Evolutionary conservation across 2,329 filamentous ascomycete genomes (phyloP).

Genomic region (Basipetospora chlamydospora): DNA sequence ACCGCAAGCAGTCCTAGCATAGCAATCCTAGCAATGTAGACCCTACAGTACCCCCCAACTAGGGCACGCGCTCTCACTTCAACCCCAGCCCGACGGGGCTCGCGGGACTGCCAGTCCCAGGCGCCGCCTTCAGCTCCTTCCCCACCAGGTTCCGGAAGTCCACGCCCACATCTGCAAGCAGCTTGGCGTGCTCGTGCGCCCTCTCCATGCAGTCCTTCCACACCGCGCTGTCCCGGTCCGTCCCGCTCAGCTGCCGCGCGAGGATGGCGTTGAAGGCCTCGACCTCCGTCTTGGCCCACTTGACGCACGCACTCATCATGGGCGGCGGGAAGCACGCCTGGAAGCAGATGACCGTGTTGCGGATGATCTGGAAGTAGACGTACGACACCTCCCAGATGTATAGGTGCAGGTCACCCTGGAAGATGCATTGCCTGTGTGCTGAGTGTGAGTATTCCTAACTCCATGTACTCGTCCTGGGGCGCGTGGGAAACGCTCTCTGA

Average conservation of each 20-base stretch:
- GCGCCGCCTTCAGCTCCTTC: conserved; percentile 26
- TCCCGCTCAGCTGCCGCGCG: conserved; percentile 71
- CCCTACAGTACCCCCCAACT: too few relatives aligned
- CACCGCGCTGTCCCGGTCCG: conserved; percentile 57
- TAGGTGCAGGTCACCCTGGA: conserved; percentile 80
- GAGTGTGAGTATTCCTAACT: too few relatives aligned
- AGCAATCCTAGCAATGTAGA: too few relatives aligned
- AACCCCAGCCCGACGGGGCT: conserved; percentile 17
- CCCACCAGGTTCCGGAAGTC: conserved; percentile 80
- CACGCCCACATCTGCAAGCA: conserved; percentile 72
- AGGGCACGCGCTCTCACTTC: too few relatives aligned
- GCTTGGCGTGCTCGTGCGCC: conserved; percentile 64
- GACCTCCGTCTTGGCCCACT: conserved; percentile 94
- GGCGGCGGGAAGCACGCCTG: conserved; percentile 72
- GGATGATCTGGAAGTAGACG: conserved; percentile 87
- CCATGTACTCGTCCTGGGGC: too few relatives aligned
- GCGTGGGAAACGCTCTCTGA: too few relatives aligned
- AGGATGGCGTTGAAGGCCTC: conserved; percentile 81
- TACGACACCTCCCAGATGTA: conserved; percentile 95
- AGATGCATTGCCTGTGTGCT: conserved; percentile 64
- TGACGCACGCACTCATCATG: conserved; percentile 89
- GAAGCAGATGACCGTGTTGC: conserved; percentile 83
- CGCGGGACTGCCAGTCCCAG: not conserved
- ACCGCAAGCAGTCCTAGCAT: too few relatives aligned
- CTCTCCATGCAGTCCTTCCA: conserved; percentile 76